phyloP scores from a whole-genome alignment of 805 yeast genomes.

The Starmerella cellae region DNA sequence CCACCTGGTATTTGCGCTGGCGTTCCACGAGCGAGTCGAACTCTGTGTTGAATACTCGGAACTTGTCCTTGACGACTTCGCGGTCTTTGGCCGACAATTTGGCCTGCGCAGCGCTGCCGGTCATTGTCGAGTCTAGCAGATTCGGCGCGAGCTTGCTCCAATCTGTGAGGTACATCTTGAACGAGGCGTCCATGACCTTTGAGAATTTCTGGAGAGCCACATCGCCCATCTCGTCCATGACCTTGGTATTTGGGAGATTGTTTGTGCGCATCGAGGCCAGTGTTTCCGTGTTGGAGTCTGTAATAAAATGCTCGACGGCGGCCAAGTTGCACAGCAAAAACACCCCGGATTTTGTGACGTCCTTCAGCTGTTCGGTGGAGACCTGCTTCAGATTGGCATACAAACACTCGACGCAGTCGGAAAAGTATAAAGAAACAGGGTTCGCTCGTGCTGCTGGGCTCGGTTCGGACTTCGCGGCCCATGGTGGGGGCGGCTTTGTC shows the following conservation, averaged over 20 bases:
- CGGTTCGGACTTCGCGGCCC: conserved; percentile 35
- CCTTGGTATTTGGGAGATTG: conserved; percentile 29
- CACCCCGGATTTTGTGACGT: conserved; percentile 25
- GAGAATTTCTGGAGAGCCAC: conserved; percentile 32
- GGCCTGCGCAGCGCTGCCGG: conserved; percentile 32
- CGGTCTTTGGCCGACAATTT: conserved; percentile 49
- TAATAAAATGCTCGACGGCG: conserved; percentile 18
- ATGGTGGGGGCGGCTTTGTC: conserved; percentile 43
- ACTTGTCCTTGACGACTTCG: conserved; percentile 73
- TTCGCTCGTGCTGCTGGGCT: conserved; percentile 35
- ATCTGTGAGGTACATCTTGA: conserved; percentile 49
- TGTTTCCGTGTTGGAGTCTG: conserved; percentile 10
- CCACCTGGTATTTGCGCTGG: conserved; percentile 51
- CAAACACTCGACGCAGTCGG: conserved; percentile 69
- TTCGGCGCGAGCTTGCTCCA: conserved; percentile 73
- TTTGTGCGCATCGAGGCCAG: conserved; percentile 1
- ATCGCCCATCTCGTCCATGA: conserved; percentile 26
- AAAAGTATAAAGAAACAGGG: conserved; percentile 36
- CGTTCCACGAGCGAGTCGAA: conserved; percentile 64
- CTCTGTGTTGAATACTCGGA: conserved; percentile 64
- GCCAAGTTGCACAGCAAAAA: conserved; percentile 31
- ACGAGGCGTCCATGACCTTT: conserved; percentile 38
- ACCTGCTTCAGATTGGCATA: conserved; percentile 44
- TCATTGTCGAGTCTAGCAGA: conserved; percentile 68
- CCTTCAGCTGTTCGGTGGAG: conserved; percentile 36